Evolutionary conservation across 805 yeast genomes (phyloP).

Genomic region (Myxozyma melibiosi): DNA sequence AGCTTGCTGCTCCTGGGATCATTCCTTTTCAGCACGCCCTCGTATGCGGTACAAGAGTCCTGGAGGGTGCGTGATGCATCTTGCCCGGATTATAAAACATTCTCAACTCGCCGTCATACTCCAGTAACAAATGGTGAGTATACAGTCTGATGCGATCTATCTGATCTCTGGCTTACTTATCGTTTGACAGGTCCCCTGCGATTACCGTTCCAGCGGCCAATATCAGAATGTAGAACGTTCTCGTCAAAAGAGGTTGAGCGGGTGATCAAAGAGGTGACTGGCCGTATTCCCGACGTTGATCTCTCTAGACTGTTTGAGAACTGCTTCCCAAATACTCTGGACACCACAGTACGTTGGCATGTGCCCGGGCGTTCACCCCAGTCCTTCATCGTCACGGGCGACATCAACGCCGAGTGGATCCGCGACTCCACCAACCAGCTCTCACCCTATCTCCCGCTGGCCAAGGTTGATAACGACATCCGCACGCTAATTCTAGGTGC

Average conservation of each 20-base stretch:
- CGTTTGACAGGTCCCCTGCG: slow-evolving; percentile 50
- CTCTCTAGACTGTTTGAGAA: slow-evolving; percentile 76
- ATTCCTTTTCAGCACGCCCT: slow-evolving; percentile 2
- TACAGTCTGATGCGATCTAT: not conserved
- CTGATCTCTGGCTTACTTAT: not conserved
- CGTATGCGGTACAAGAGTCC: slow-evolving; percentile 26
- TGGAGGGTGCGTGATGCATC: slow-evolving; percentile 31
- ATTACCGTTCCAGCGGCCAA: slow-evolving; percentile 78
- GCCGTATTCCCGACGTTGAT: slow-evolving; percentile 59
- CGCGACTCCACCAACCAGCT: slow-evolving; percentile 85
- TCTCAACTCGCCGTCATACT: slow-evolving; percentile 31
- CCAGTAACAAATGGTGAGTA: slow-evolving; percentile 27
- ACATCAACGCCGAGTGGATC: slow-evolving; percentile 91
- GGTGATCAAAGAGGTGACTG: slow-evolving; percentile 55
- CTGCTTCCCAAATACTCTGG: slow-evolving; percentile 83
- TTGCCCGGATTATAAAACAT: slow-evolving; percentile 30
- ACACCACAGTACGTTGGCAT: slow-evolving; percentile 83
- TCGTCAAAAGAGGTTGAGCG: slow-evolving; percentile 61
- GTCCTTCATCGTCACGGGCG: slow-evolving; percentile 86
- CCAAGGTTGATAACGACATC: slow-evolving; percentile 54
- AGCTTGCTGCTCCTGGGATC: slow-evolving; percentile 7
- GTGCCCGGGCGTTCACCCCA: slow-evolving; percentile 48
- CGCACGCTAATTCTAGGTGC: slow-evolving; percentile 69
- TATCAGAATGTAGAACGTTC: slow-evolving; percentile 71
- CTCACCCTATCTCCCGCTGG: slow-evolving; percentile 68